Evolutionary conservation across 192 early-diverging fungal genomes (phyloP).

Genomic region (Coemansia reversa): DNA sequence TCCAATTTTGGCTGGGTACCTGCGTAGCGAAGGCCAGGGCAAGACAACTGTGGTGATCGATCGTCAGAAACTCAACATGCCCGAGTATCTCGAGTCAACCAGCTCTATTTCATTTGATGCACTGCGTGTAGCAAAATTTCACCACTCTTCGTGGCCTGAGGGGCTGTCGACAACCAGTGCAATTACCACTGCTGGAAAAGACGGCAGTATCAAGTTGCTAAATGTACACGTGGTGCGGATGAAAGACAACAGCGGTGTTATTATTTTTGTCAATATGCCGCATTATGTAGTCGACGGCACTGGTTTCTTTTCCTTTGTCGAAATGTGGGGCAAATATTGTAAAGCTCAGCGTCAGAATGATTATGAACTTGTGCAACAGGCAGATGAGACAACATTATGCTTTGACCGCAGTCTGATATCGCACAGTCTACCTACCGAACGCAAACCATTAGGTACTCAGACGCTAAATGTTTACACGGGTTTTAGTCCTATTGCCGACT

Average conservation of each 20-base stretch:
- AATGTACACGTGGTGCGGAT: slow-evolving; percentile 39
- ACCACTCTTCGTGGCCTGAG: slow-evolving; percentile 43
- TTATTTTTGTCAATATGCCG: slow-evolving; percentile 43
- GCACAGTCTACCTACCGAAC: slow-evolving; percentile 19
- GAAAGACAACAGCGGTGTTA: slow-evolving; percentile 32
- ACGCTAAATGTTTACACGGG: slow-evolving; percentile 27
- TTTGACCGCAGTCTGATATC: slow-evolving; percentile 43
- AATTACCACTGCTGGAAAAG: slow-evolving; percentile 25
- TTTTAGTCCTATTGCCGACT: slow-evolving; percentile 35
- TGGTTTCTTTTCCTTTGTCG: slow-evolving; percentile 43
- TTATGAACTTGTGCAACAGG: not conserved
- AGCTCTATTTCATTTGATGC: slow-evolving; percentile 15
- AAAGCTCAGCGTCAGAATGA: slow-evolving; percentile 8
- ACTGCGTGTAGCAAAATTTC: slow-evolving; percentile 26
- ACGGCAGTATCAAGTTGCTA: slow-evolving; percentile 26
- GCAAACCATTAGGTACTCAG: slow-evolving; percentile 22
- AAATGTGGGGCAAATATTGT: slow-evolving; percentile 42
- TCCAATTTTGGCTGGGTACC: slow-evolving; percentile 34
- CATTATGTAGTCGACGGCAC: slow-evolving; percentile 49
- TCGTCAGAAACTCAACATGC: slow-evolving; percentile 38
- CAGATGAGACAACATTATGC: slow-evolving; percentile 10
- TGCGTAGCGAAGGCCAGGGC: slow-evolving; percentile 18
- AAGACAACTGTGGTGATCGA: slow-evolving; percentile 27
- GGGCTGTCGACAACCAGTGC: slow-evolving; percentile 27
- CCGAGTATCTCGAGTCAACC: slow-evolving; percentile 38